A percentile compares a stretch with the other conserved stretches of the same genome.
phyloP scores from a whole-genome alignment of 305 asterid genomes.

The Lippia alba region DNA sequence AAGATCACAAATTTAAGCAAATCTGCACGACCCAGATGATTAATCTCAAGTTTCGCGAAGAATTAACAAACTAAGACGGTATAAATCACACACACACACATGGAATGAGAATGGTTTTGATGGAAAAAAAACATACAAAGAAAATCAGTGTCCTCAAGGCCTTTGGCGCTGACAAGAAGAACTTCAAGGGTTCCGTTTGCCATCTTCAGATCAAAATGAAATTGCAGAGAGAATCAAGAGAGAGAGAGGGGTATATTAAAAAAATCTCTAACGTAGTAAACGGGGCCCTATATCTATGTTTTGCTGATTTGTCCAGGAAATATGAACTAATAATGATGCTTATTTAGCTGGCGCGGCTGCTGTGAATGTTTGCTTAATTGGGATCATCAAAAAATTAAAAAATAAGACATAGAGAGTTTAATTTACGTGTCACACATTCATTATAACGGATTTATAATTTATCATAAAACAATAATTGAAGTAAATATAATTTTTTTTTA shows the following conservation, averaged over 20 bases:
- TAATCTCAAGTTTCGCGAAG: neutral
- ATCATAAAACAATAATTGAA: too few species aligned
- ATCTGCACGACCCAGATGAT: neutral
- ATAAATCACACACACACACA: conserved; percentile 3
- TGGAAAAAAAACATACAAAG: conserved; percentile 50
- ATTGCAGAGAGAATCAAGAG: conserved; percentile 8
- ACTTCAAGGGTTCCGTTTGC: conserved; percentile 87
- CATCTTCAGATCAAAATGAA: conserved; percentile 52
- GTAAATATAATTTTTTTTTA: too few species aligned
- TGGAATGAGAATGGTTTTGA: neutral
- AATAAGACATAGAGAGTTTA: too few species aligned
- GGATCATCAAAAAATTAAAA: conserved; percentile 8
- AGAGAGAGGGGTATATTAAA: neutral
- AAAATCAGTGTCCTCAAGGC: conserved; percentile 71
- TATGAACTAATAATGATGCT: conserved; percentile 7
- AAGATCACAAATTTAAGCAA: neutral
- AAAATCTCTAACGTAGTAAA: conserved; percentile 13
- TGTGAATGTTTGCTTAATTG: conserved; percentile 6
- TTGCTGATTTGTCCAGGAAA: conserved; percentile 4
- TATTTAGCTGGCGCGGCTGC: neutral
- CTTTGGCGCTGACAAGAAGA: conserved; percentile 80
- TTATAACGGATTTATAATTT: too few species aligned
- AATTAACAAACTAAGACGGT: neutral
- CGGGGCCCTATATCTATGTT: conserved; percentile 6
- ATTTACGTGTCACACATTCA: too few species aligned